Base-by-base conservation (phyloP, 495 filamentous ascomycete species). In the Xylaria longipes region DNA sequence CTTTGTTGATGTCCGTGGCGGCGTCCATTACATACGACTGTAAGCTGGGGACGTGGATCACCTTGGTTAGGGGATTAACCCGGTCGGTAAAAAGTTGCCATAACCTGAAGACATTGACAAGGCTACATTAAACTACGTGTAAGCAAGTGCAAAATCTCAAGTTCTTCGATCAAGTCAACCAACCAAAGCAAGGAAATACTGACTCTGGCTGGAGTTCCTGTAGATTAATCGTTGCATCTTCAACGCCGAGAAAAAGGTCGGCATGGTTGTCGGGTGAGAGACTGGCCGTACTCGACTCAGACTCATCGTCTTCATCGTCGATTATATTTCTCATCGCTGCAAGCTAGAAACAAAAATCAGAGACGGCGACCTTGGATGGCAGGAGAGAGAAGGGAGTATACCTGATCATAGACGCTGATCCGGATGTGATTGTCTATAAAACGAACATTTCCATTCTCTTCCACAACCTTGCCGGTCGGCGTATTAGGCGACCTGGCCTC, bases 41-140 rank as follows among this genome's bases (percentile, higher is more conserved):
- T 25, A 86, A 68, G 14, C 84, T 88, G 5, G 88, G 88, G 0
- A 79, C 81, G 77, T 91, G 89, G 25, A 89, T 72, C 1, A 89
- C 70, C 73, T 89, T 91, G 5, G 81, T 81, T 15, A 91, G 71
- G 3, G 88, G 88, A 69, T 90, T 85, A 72, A 89, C 82, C 72
- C 86, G 87, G 37, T 85, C 82, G 9, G 87, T 33, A 31, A 74
- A 77, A 17, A 77, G 9, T 56, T 70, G 69, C 64, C 74, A 75
- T 54, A 78, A 52, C 31, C 57, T 61, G 41, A 77, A 80, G 37
- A 73, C 76, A 61, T 70, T 73, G 71, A 75, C 73, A 76, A 68
- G 76, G 37, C 68, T 76, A 50, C 14, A 22, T 25, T 6, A 20
- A 14, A 74, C 52, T 1, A 75, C 56, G 70, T 78, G 81, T 54